phyloP scores from a whole-genome alignment of 495 filamentous ascomycete species.

The Trichoderma erinaceum region DNA sequence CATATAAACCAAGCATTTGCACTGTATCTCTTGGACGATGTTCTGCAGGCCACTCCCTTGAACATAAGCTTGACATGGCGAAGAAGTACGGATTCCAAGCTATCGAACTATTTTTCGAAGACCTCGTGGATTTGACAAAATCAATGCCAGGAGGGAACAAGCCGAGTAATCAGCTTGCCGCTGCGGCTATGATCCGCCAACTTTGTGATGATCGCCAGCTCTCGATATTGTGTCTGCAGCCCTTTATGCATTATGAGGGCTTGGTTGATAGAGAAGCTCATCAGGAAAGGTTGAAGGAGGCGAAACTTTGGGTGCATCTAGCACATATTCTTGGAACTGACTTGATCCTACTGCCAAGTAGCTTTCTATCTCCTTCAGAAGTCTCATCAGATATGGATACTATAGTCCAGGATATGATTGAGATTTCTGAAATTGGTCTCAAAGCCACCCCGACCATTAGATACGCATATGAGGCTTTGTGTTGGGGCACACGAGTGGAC shows the following conservation, averaged over 20 bases:
- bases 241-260: slow-evolving; percentile 75
- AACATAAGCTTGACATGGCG: slow-evolving; percentile 60
- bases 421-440: slow-evolving; percentile 60
- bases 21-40: slow-evolving; percentile 68
- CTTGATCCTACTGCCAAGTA: slow-evolving; percentile 68
- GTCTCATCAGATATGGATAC: slow-evolving; percentile 51
- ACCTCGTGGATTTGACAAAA: slow-evolving; percentile 40
- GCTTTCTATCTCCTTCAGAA: slow-evolving; percentile 50
- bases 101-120: slow-evolving; percentile 77
- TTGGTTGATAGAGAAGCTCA: slow-evolving; percentile 59
- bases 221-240: slow-evolving; percentile 65
- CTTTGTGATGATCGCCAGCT: slow-evolving; percentile 55
- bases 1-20: slow-evolving; percentile 36
- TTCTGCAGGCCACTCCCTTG: slow-evolving; percentile 50
- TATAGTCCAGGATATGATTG: slow-evolving; percentile 58
- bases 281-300: slow-evolving; percentile 52
- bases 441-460: slow-evolving; percentile 49
- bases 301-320: slow-evolving; percentile 63
- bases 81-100: slow-evolving; percentile 58
- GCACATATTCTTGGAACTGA: slow-evolving; percentile 59
- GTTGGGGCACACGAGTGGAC: slow-evolving; percentile 67
- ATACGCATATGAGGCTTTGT: slow-evolving; percentile 72
- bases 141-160: slow-evolving; percentile 27
- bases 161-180: slow-evolving; percentile 45
- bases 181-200: slow-evolving; percentile 48